Conservation (phyloP, 257 asterid species). For the Cruciata laevipes region DNA sequence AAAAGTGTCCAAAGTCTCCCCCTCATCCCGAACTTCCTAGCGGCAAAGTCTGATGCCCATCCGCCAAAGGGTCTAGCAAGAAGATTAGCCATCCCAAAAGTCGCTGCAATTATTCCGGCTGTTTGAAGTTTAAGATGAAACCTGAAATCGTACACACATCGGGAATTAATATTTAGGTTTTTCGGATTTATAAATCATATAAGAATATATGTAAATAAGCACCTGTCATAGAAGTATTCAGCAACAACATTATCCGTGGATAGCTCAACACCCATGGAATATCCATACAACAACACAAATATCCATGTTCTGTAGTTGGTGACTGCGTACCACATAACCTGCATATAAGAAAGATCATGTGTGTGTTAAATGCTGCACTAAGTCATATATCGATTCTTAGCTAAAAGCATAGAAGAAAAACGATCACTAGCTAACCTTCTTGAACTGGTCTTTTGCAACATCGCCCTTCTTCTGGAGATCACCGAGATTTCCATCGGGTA, state of each 20-base stretch:
- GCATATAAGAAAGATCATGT: neutral
- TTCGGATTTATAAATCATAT: too few species aligned
- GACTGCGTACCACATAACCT: constrained; percentile 47
- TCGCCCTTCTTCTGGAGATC: constrained; percentile 44
- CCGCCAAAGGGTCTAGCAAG: constrained; percentile 56
- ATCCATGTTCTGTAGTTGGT: constrained; percentile 73
- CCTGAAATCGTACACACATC: constrained; percentile 13
- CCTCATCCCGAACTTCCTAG: constrained; percentile 49
- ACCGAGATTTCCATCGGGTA: constrained; percentile 56
- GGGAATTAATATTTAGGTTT: too few species aligned
- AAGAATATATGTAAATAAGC: too few species aligned
- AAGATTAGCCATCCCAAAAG: constrained; percentile 53
- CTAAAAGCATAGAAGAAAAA: too few species aligned
- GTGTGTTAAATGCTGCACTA: too few species aligned
- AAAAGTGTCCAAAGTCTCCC: constrained; percentile 59
- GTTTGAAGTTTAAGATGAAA: constrained; percentile 46
- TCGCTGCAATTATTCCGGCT: constrained; percentile 54
- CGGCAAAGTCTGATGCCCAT: constrained; percentile 36
- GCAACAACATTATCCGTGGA: constrained; percentile 53
- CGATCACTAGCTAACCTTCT: constrained; percentile 16
- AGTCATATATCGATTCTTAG: too few species aligned
- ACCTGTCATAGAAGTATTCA: constrained; percentile 53
- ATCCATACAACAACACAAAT: constrained; percentile 52
- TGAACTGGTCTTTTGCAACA: constrained; percentile 39
- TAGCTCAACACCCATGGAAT: constrained; percentile 63